Percentiles rank a stretch among this genome's conserved stretches.
Evolutionary conservation across 2,329 filamentous ascomycete species (phyloP).

Genomic region (Dactylellina leptospora): DNA sequence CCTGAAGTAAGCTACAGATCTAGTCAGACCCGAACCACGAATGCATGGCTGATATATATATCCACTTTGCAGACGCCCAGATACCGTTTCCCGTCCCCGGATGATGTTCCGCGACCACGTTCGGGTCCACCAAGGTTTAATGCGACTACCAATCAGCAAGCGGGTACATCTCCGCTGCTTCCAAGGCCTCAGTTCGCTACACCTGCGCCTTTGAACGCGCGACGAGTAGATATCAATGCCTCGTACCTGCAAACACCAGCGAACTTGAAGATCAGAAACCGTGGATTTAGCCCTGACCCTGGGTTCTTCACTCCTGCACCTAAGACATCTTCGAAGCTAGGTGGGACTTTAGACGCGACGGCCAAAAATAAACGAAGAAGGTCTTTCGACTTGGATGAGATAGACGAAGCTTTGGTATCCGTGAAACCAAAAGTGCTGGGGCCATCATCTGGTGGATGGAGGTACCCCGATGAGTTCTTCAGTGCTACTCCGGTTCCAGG

Average conservation of each 20-base stretch:
- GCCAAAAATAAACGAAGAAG: constrained; percentile 23
- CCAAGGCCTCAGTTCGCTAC: constrained; percentile 34
- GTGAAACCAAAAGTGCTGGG: constrained; percentile 39
- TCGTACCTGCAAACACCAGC: constrained; percentile 8
- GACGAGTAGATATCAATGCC: not conserved
- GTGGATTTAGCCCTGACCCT: constrained; percentile 48
- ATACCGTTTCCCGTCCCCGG: constrained; percentile 48
- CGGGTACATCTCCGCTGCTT: not conserved
- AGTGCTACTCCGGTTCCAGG: constrained; percentile 16
- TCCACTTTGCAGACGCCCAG: constrained; percentile 30
- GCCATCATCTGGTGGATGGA: constrained; percentile 38
- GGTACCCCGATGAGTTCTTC: constrained; percentile 24
- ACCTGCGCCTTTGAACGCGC: constrained; percentile 17
- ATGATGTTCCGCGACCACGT: constrained; percentile 19
- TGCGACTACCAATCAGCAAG: not conserved
- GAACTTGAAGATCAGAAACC: not conserved
- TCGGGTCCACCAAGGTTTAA: constrained; percentile 10
- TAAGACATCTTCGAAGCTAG: not conserved
- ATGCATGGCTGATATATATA: not conserved
- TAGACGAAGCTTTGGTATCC: constrained; percentile 42
- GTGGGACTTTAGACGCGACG: not conserved
- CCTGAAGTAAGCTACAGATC: constrained; percentile 22
- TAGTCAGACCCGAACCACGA: not conserved
- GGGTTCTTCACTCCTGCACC: constrained; percentile 30
- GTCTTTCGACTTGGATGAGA: constrained; percentile 51